phyloP scores from a whole-genome alignment of 768 basidiomycete genomes.

The Mycena chlorophos region DNA sequence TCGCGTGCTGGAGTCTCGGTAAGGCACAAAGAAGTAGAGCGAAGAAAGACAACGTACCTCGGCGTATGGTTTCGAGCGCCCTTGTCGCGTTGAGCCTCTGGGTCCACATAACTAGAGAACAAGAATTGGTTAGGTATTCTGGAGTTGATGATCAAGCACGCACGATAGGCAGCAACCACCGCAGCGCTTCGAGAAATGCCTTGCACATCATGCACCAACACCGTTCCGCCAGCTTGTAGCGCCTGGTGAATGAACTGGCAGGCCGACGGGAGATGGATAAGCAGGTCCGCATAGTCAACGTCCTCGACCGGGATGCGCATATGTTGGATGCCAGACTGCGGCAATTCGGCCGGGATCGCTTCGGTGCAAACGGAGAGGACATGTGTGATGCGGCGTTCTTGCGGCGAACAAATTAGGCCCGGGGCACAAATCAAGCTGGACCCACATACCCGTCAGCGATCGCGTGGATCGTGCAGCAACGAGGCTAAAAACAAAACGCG shows the following conservation, averaged over 20 bases:
- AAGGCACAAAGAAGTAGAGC: conserved; percentile 4
- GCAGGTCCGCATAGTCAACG: conserved; percentile 66
- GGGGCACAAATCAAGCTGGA: not conserved
- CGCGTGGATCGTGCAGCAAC: conserved; percentile 70
- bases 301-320: conserved; percentile 71
- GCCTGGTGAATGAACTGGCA: conserved; percentile 69
- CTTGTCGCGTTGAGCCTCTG: conserved; percentile 55
- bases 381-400: conserved; percentile 74
- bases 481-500: conserved; percentile 45
- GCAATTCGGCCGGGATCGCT: conserved; percentile 66
- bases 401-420: not conserved
- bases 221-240: conserved; percentile 53
- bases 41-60: conserved; percentile 41
- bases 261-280: conserved; percentile 65
- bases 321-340: conserved; percentile 68
- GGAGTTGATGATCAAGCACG: conserved; percentile 27
- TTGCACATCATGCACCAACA: conserved; percentile 68
- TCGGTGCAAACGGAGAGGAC: conserved; percentile 78
- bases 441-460: conserved; percentile 46
- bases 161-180: conserved; percentile 77
- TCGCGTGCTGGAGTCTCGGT: conserved; percentile 53
- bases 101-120: conserved; percentile 68
- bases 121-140: conserved; percentile 13
- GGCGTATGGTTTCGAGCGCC: conserved; percentile 61
- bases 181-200: conserved; percentile 67